phyloP scores from a whole-genome alignment of 129 eudicot genomes.

The Flaveria ramosissima region DNA sequence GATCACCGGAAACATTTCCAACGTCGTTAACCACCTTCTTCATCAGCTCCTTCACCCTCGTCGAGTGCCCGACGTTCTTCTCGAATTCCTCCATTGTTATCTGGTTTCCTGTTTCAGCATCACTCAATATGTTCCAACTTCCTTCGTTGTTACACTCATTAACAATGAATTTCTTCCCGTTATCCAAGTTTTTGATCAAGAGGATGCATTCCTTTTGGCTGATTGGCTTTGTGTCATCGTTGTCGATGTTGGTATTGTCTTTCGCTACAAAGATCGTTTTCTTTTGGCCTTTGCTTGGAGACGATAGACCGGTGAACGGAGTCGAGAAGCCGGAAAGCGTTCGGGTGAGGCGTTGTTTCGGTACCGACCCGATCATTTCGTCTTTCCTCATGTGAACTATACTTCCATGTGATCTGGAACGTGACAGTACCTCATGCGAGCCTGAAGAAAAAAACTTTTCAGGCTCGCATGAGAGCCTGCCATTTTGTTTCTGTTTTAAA shows the following conservation, averaged over 20 bases:
- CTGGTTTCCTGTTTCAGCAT: conserved; percentile 36
- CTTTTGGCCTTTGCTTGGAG: conserved; percentile 13
- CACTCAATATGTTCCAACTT: conserved; percentile 38
- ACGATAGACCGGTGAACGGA: conserved; percentile 16
- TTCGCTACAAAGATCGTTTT: conserved; percentile 17
- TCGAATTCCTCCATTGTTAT: conserved; percentile 43
- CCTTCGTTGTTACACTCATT: conserved; percentile 33
- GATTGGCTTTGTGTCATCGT: not conserved
- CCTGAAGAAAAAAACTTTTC: not conserved
- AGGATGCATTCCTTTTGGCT: conserved; percentile 27
- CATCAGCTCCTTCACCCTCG: conserved; percentile 33
- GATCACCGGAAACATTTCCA: conserved; percentile 25
- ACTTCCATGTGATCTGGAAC: conserved; percentile 28
- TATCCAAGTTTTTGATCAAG: conserved; percentile 37
- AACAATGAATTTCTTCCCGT: conserved; percentile 33
- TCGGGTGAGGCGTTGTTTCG: conserved; percentile 27
- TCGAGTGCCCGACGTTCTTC: conserved; percentile 37
- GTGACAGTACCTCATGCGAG: conserved; percentile 4
- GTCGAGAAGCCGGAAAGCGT: conserved; percentile 22
- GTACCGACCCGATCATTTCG: conserved; percentile 26
- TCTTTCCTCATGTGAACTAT: conserved; percentile 19
- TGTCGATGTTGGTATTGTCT: conserved; percentile 1
- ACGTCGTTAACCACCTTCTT: conserved; percentile 11
- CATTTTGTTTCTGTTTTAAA: conserved; percentile 18
- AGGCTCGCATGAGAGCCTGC: not conserved